phyloP scores from a whole-genome alignment of 1,139 yeast species.

The Wickerhamomyces sp. region DNA sequence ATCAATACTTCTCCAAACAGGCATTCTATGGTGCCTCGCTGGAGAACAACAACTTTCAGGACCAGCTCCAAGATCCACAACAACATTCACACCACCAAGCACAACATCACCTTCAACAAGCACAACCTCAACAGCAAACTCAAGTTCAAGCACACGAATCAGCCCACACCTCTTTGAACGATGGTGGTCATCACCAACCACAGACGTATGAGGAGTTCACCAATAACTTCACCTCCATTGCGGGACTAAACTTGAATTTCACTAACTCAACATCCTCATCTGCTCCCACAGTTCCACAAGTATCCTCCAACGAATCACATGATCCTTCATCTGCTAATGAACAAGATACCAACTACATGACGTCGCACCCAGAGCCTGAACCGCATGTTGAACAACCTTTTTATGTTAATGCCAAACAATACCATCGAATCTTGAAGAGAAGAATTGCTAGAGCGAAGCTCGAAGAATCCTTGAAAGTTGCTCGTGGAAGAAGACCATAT shows the following conservation, averaged over 20 bases:
- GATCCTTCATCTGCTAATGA: background rate
- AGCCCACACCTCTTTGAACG: conserved; percentile 3
- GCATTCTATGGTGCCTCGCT: conserved; percentile 13
- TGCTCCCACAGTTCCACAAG: background rate
- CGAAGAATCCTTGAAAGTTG: conserved; percentile 82
- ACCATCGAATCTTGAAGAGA: conserved; percentile 88
- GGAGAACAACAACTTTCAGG: conserved; percentile 17
- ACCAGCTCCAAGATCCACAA: conserved; percentile 3
- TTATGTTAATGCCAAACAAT: conserved; percentile 96
- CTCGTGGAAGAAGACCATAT: conserved; percentile 90
- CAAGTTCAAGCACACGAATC: conserved; percentile 2
- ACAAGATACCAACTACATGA: background rate
- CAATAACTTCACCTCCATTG: conserved; percentile 17
- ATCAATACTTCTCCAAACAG: conserved; percentile 16
- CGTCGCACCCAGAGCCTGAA: conserved; percentile 1
- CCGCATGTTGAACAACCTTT: conserved; percentile 71
- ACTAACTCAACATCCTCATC: conserved; percentile 1
- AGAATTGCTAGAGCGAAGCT: conserved; percentile 90
- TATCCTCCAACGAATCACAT: background rate
- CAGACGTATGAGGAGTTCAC: conserved; percentile 17
- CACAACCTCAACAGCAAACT: conserved; percentile 1
- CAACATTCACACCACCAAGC: conserved; percentile 1
- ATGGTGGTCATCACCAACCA: conserved; percentile 3
- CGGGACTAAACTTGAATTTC: conserved; percentile 16
- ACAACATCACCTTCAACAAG: conserved; percentile 1